Percentiles rank a stretch among this genome's conserved stretches.
phyloP scores from a whole-genome alignment of 495 filamentous ascomycete species.

The Trichocladium antarcticum region DNA sequence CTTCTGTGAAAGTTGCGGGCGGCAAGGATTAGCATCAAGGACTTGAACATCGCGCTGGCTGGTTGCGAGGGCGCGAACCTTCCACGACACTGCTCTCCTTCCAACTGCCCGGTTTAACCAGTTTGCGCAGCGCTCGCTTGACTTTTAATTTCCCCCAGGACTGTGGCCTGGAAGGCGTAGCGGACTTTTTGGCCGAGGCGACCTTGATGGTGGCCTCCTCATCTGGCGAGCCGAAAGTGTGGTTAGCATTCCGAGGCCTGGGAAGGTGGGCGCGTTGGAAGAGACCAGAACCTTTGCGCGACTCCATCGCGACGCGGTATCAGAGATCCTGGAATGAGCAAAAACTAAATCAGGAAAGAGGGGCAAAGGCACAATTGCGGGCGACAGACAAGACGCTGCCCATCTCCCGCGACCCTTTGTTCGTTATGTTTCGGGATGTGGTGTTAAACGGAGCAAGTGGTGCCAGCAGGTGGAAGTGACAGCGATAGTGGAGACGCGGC shows the following conservation, averaged over 20 bases:
- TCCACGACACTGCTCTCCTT: constrained; percentile 42
- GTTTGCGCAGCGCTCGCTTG: constrained; percentile 52
- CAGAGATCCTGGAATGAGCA: background rate
- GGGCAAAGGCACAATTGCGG: background rate
- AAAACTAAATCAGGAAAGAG: too few relatives aligned
- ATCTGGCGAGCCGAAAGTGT: constrained; percentile 18
- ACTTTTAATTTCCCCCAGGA: constrained; percentile 51
- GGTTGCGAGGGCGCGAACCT: constrained; percentile 40
- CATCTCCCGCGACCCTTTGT: constrained; percentile 6
- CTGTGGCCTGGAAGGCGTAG: constrained; percentile 5
- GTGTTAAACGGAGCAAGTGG: background rate
- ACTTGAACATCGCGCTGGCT: too few relatives aligned
- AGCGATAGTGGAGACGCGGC: too few relatives aligned
- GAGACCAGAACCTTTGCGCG: constrained; percentile 22
- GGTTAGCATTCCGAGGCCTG: background rate
- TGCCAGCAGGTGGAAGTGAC: background rate
- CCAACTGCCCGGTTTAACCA: constrained; percentile 46
- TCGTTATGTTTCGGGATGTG: background rate
- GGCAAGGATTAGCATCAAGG: too few relatives aligned
- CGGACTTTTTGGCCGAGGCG: constrained; percentile 48
- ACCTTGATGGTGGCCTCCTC: constrained; percentile 48
- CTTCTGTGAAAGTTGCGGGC: constrained; percentile 3
- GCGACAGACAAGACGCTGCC: background rate
- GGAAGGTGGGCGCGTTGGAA: background rate
- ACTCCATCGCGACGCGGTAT: constrained; percentile 25